phyloP scores from a whole-genome alignment of 139 green algal species.

The Closterium sp. region DNA sequence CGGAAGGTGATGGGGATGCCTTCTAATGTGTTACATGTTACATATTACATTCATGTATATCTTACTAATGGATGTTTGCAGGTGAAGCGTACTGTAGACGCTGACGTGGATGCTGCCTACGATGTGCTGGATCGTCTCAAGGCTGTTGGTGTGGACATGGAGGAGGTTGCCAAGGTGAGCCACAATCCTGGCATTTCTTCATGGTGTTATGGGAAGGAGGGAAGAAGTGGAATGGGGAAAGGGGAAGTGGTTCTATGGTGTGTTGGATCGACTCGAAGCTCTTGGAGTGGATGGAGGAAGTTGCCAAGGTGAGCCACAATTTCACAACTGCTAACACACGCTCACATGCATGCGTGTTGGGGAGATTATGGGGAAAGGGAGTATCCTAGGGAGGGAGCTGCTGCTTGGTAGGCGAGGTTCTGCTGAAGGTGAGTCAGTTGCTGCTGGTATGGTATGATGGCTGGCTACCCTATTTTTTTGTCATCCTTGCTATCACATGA shows the following conservation, averaged over 20 bases:
- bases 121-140: background rate
- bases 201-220: background rate
- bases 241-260: background rate
- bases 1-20: too few species aligned
- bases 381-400: background rate
- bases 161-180: conserved; percentile 17
- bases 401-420: background rate
- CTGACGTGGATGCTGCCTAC: conserved; percentile 22
- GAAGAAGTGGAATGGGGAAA: background rate
- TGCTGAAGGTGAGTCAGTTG: background rate
- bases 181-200: background rate
- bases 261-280: background rate
- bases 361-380: background rate
- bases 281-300: background rate
- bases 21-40: too few species aligned
- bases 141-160: conserved; percentile 6
- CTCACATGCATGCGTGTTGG: background rate
- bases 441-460: background rate
- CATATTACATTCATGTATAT: background rate
- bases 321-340: background rate
- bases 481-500: too few species aligned
- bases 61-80: background rate
- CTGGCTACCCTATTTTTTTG: background rate
- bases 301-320: background rate
- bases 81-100: conserved; percentile 38